These are phyloP conservation scores for Xylariales sp. DNA, from an alignment of 2,329 filamentous ascomycete species.

Conservation along the genomic window DNA sequence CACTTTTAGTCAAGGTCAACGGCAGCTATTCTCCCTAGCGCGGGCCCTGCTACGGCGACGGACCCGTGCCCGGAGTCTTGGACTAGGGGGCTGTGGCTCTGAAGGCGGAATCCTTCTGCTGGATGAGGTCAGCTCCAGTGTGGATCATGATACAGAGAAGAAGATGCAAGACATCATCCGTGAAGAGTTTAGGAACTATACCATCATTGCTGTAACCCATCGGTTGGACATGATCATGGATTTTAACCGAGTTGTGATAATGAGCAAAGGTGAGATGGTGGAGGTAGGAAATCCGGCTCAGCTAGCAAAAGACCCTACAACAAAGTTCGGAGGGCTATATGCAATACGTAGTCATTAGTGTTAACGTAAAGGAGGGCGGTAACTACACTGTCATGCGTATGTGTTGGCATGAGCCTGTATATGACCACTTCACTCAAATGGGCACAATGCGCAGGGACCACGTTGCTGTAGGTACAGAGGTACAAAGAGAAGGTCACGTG, in stretches of 20 bases:
- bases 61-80: no score
- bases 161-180: conserved; percentile 45
- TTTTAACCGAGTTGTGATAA: conserved; percentile 61
- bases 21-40: conserved; percentile 50
- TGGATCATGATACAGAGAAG: conserved; percentile 47
- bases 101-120: conserved; percentile 48
- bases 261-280: conserved; percentile 59
- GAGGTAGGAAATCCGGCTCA: conserved; percentile 51
- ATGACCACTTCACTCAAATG: no score
- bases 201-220: conserved; percentile 56
- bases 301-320: no score
- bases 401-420: no score
- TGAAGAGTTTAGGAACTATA: conserved; percentile 54
- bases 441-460: no score
- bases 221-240: conserved; percentile 56
- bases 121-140: conserved; percentile 50
- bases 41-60: conserved; percentile 47
- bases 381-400: no score
- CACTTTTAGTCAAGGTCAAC: conserved; percentile 47
- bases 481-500: no score
- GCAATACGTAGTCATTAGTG: no score
- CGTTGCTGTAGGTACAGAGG: no score
- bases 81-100: conserved; percentile 30
- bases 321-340: no score
- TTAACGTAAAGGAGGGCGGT: no score